Percentiles rank a stretch among this genome's conserved stretches.
Evolutionary conservation across 2,329 filamentous ascomycete species (phyloP).

Genomic region (Cylindrodendrum hubeiense): DNA sequence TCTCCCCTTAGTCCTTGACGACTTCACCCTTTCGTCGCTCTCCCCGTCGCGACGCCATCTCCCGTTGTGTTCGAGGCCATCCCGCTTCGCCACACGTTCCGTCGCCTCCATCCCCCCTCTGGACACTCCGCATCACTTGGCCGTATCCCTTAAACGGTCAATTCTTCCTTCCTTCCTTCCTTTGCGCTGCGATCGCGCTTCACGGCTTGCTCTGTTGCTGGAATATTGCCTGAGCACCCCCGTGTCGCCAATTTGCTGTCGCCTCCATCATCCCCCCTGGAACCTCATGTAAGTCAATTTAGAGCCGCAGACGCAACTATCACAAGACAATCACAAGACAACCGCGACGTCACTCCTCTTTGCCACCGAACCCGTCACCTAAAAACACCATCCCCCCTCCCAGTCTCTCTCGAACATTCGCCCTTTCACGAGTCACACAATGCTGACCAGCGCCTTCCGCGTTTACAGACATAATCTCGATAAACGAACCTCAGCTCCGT

Average conservation of each 20-base stretch:
- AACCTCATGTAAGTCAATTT: slow-evolving; percentile 38
- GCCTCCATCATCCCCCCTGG: slow-evolving; percentile 18
- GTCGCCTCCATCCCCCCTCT: slow-evolving; percentile 13
- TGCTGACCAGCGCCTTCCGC: slow-evolving; percentile 43
- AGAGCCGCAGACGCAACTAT: neutral
- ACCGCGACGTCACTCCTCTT: neutral
- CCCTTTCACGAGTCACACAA: slow-evolving; percentile 26
- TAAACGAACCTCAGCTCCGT: slow-evolving; percentile 28
- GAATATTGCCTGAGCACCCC: slow-evolving; percentile 53
- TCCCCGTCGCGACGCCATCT: neutral
- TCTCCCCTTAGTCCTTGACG: slow-evolving; percentile 1
- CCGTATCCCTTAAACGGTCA: slow-evolving; percentile 33
- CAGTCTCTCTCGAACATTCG: slow-evolving; percentile 27
- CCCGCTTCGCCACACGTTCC: neutral
- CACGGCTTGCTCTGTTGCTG: slow-evolving; percentile 51
- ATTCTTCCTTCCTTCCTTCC: slow-evolving; percentile 27
- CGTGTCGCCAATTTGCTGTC: slow-evolving; percentile 35
- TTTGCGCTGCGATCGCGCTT: slow-evolving; percentile 31
- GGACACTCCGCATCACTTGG: slow-evolving; percentile 33
- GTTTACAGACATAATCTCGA: slow-evolving; percentile 34
- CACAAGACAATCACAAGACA: neutral
- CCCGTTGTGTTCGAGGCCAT: neutral
- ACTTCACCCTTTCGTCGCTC: neutral
- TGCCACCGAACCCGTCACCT: no score
- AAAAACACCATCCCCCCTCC: neutral